Conservation (phyloP, 2,329 filamentous ascomycete species). For the Ophiostoma ips region DNA sequence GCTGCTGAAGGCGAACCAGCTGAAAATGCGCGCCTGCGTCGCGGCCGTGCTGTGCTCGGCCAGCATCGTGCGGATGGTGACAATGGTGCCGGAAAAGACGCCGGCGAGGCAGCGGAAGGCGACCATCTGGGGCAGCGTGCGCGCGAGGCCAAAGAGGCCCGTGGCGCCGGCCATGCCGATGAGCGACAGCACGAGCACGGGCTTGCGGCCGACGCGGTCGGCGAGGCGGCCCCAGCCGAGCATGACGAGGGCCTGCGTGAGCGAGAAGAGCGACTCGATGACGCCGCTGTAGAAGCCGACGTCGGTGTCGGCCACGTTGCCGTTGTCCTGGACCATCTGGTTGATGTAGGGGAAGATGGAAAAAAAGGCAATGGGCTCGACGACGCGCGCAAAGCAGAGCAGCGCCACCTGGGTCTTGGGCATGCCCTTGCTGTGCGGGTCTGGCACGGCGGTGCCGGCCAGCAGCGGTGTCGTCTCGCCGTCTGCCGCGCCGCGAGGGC, state of each 20-base stretch:
- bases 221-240: conserved; percentile 56
- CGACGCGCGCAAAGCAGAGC: conserved; percentile 57
- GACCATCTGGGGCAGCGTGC: conserved; percentile 59
- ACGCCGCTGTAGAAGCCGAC: conserved; percentile 69
- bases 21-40: conserved; percentile 61
- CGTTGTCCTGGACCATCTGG: conserved; percentile 58
- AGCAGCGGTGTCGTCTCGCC: conserved; percentile 17
- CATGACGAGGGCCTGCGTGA: conserved; percentile 67
- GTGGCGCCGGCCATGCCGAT: conserved; percentile 47
- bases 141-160: conserved; percentile 54
- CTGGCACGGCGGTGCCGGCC: not conserved
- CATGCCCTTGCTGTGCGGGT: conserved; percentile 29
- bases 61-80: conserved; percentile 66
- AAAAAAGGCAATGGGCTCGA: conserved; percentile 75
- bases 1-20: conserved; percentile 60
- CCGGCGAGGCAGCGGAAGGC: conserved; percentile 57
- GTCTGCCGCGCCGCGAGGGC: not conserved
- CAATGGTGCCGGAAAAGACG: conserved; percentile 57
- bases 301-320: conserved; percentile 45
- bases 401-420: conserved; percentile 53
- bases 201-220: conserved; percentile 33
- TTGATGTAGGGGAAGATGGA: conserved; percentile 70
- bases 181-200: conserved; percentile 45
- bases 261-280: conserved; percentile 60
- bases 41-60: conserved; percentile 54